Conservation (phyloP, 164 flowering plant genomes). For the Echeveria elegans region DNA sequence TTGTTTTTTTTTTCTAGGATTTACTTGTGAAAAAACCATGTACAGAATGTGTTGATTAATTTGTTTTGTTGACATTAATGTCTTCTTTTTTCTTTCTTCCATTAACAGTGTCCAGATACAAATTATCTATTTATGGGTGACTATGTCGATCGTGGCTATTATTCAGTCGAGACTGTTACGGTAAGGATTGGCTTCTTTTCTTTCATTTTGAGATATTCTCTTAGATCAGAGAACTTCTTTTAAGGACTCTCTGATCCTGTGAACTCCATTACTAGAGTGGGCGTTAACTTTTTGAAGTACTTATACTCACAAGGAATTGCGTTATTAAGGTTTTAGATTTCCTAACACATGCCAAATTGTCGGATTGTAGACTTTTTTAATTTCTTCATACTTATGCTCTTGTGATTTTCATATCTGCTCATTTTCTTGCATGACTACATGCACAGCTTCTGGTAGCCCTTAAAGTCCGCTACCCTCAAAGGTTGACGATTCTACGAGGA, state of each 20-base stretch:
- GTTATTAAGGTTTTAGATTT: too few species aligned
- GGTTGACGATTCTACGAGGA: constrained; percentile 89
- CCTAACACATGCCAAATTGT: too few species aligned
- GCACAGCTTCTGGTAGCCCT: constrained; percentile 82
- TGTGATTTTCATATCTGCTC: background rate
- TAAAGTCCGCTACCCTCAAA: constrained; percentile 81
- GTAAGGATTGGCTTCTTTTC: constrained; percentile 32
- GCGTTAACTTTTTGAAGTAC: too few species aligned
- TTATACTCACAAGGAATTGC: too few species aligned
- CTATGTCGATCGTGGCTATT: constrained; percentile 95
- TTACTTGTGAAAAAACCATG: too few species aligned
- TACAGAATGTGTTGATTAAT: background rate
- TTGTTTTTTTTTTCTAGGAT: background rate
- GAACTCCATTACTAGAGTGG: too few species aligned
- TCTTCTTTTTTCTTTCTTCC: constrained; percentile 3
- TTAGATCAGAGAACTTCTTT: too few species aligned
- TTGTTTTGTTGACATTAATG: background rate
- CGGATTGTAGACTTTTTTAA: too few species aligned
- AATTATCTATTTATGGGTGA: constrained; percentile 98
- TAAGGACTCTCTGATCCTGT: too few species aligned
- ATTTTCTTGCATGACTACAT: background rate
- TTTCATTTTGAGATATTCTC: background rate
- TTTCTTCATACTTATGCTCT: background rate
- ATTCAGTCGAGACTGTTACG: constrained; percentile 91
- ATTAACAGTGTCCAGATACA: constrained; percentile 84